These are phyloP conservation scores for Picea abies DNA, from an alignment of 83 land plant species.

Conservation along the genomic window DNA sequence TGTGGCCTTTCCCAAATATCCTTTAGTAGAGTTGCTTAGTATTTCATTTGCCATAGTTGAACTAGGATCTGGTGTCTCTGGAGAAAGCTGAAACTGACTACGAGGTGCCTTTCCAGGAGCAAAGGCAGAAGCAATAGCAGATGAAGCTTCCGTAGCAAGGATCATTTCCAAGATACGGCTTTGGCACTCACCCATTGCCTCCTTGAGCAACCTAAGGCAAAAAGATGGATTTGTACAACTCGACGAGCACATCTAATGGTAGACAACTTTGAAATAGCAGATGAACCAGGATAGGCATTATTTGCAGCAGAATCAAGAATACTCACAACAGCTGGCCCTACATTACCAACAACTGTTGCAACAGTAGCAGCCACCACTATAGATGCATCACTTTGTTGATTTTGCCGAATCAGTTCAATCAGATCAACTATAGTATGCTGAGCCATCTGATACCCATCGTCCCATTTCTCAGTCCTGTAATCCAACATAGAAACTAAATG, in stretches of 20 bases:
- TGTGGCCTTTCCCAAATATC: conserved; percentile 43
- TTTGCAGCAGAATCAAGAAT: conserved; percentile 43
- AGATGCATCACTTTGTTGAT: conserved; percentile 70
- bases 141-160: conserved; percentile 78
- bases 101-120: conserved; percentile 78
- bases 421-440: conserved; percentile 57
- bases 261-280: conserved; percentile 21
- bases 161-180: conserved; percentile 82
- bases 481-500: conserved; percentile 32
- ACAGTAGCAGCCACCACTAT: conserved; percentile 76
- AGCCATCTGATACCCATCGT: conserved; percentile 63
- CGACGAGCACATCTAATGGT: conserved; percentile 61
- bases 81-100: conserved; percentile 73
- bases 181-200: conserved; percentile 83
- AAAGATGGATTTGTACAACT: conserved; percentile 64
- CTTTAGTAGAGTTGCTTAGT: conserved; percentile 45
- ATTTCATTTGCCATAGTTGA: conserved; percentile 48
- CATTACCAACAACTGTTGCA: conserved; percentile 70
- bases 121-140: conserved; percentile 50
- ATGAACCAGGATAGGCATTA: conserved; percentile 22
- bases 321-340: conserved; percentile 52
- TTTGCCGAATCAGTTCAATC: conserved; percentile 79
- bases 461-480: conserved; percentile 46
- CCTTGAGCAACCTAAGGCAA: conserved; percentile 79
- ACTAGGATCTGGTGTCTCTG: conserved; percentile 73